These are phyloP conservation scores for Umbellularia californica DNA, from an alignment of 164 flowering plant species.

Conservation along the genomic window DNA sequence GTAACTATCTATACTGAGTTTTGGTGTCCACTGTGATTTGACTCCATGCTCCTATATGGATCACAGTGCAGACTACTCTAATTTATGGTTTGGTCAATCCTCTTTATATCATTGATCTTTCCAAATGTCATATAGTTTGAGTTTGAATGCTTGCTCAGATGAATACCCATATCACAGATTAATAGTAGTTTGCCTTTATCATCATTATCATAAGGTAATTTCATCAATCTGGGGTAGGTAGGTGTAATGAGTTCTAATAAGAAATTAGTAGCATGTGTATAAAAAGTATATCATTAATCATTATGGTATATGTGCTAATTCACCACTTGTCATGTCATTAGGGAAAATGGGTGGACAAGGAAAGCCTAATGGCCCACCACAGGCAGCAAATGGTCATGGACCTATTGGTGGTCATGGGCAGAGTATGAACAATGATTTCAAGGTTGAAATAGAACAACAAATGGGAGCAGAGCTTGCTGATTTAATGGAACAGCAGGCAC, in stretches of 20 bases:
- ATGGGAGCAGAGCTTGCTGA: constrained; percentile 2
- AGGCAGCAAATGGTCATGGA: not conserved
- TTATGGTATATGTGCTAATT: no score
- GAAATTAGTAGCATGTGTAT: no score
- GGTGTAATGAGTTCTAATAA: no score
- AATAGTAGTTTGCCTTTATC: not conserved
- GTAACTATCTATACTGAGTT: no score
- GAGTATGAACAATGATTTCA: not conserved
- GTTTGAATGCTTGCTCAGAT: not conserved
- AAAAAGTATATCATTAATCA: no score
- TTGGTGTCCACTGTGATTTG: no score
- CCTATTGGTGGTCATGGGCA: not conserved
- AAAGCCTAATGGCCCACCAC: not conserved
- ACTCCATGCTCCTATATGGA: no score
- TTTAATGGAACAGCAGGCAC: not conserved
- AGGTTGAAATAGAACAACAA: not conserved
- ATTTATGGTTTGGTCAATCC: no score
- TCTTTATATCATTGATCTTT: no score
- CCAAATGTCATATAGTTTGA: no score
- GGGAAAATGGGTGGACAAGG: constrained; percentile 4
- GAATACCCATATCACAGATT: not conserved
- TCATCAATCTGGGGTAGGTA: not conserved
- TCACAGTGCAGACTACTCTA: no score
- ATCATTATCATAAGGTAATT: not conserved
- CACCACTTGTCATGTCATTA: not conserved